Evolutionary conservation across 2,329 filamentous ascomycete species (phyloP).

Genomic region (Claviceps maximensis): DNA sequence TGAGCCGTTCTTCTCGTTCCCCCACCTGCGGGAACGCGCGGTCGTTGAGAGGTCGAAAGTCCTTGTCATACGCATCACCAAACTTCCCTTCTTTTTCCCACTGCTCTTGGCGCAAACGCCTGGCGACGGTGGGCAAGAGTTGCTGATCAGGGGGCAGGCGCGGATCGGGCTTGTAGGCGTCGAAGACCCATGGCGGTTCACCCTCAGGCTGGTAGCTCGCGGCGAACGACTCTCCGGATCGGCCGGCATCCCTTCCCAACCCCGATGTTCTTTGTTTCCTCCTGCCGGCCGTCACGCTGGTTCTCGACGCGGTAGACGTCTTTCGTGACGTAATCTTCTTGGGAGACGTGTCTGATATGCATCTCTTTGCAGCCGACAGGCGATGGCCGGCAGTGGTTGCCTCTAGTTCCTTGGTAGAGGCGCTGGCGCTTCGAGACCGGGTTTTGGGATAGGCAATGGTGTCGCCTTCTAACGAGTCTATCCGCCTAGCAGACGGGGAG

Average conservation of each 20-base stretch:
- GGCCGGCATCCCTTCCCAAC: conserved; percentile 33
- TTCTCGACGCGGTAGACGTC: conserved; percentile 29
- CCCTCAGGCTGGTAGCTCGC: conserved; percentile 66
- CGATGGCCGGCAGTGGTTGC: conserved; percentile 8
- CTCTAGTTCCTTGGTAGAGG: conserved; percentile 28
- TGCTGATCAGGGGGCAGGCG: conserved; percentile 90
- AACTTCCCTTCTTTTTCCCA: conserved; percentile 89
- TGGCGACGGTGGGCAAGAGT: conserved; percentile 85
- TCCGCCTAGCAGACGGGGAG: conserved; percentile 50
- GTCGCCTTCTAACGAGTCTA: conserved; percentile 42
- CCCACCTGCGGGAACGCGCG: conserved; percentile 38
- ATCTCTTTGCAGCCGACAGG: conserved; percentile 24
- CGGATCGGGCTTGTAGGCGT: conserved; percentile 91
- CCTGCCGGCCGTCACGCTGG: conserved; percentile 30
- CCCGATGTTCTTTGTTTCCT: conserved; percentile 53
- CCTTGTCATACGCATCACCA: conserved; percentile 72
- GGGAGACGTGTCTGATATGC: conserved; percentile 37
- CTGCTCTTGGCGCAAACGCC: conserved; percentile 80
- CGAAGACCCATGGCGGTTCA: conserved; percentile 88
- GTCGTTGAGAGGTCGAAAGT: conserved; percentile 72
- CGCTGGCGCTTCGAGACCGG: conserved; percentile 58
- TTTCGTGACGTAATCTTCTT: conserved; percentile 38
- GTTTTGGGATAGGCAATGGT: conserved; percentile 46
- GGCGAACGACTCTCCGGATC: conserved; percentile 41
- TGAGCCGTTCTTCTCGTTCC: conserved; percentile 17